These are phyloP conservation scores for Trypanosoma scelopori DNA, from an alignment of 208 protist genomes.

Conservation along the genomic window DNA sequence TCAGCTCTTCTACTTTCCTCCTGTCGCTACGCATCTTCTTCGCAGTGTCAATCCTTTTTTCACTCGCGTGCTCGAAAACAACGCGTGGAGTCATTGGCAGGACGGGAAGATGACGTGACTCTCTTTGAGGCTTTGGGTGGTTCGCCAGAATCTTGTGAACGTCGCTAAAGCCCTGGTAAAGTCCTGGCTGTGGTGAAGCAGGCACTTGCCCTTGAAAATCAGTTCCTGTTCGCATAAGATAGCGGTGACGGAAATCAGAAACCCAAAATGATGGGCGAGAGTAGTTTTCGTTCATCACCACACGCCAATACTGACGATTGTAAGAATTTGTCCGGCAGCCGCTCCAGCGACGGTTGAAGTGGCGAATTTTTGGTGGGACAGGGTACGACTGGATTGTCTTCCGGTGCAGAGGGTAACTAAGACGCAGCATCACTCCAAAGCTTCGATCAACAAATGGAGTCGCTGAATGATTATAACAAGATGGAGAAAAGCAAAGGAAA, in stretches of 20 bases:
- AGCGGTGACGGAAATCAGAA: constrained; percentile 89
- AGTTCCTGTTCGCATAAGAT: constrained; percentile 79
- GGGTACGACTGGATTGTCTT: constrained; percentile 80
- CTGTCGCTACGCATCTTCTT: constrained; percentile 82
- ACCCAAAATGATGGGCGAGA: constrained; percentile 88
- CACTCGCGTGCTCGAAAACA: constrained; percentile 83
- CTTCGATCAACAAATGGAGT: not conserved
- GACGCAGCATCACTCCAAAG: constrained; percentile 45
- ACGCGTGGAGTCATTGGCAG: constrained; percentile 91
- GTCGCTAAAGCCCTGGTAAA: constrained; percentile 88
- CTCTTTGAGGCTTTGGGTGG: constrained; percentile 88
- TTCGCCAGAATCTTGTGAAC: constrained; percentile 84
- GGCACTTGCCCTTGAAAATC: constrained; percentile 88
- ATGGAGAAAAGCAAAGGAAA: constrained; percentile 10
- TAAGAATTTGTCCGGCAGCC: constrained; percentile 84
- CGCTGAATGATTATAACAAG: not conserved
- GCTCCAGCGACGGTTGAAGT: constrained; percentile 74
- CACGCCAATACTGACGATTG: constrained; percentile 83
- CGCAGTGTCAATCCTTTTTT: constrained; percentile 80
- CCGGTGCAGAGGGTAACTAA: constrained; percentile 39
- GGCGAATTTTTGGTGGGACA: constrained; percentile 67
- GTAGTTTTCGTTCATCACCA: constrained; percentile 75
- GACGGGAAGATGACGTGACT: constrained; percentile 87
- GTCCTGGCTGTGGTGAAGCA: constrained; percentile 76
- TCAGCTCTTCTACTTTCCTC: constrained; percentile 66